These are phyloP conservation scores for Apiotrichum siamense DNA, from an alignment of 1,284 basidiomycete genomes.

Conservation along the genomic window DNA sequence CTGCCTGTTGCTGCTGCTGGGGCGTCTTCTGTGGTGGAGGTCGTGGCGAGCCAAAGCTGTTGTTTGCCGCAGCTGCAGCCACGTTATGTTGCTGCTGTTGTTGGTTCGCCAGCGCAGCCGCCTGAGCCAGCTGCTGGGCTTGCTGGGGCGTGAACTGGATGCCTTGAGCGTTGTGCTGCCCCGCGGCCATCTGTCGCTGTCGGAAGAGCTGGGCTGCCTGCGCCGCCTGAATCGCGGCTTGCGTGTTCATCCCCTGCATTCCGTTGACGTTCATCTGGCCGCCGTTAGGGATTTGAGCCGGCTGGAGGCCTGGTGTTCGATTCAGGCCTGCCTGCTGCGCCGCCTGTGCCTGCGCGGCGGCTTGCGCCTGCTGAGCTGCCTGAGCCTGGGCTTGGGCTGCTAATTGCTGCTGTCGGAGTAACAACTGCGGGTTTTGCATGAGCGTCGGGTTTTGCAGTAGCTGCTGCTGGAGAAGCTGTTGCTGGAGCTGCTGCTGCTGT, in stretches of 20 bases:
- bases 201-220: slow-evolving; percentile 10
- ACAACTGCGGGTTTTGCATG: slow-evolving; percentile 9
- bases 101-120: slow-evolving; percentile 2
- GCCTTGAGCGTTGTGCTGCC: slow-evolving; percentile 13
- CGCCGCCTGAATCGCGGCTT: slow-evolving; percentile 8
- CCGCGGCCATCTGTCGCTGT: slow-evolving; percentile 9
- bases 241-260: slow-evolving; percentile 6
- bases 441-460: slow-evolving; percentile 3
- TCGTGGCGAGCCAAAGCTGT: slow-evolving; percentile 29
- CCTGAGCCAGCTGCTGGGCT: slow-evolving; percentile 17
- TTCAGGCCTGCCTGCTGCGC: slow-evolving; percentile 4
- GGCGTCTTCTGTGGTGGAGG: slow-evolving; percentile 15
- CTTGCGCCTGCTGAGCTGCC: background rate
- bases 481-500: slow-evolving; percentile 18
- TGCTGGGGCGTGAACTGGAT: slow-evolving; percentile 18
- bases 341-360: background rate
- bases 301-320: background rate
- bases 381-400: slow-evolving; percentile 5
- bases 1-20: slow-evolving; percentile 14
- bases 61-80: slow-evolving; percentile 4
- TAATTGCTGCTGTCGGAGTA: slow-evolving; percentile 15
- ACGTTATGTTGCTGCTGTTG: background rate
- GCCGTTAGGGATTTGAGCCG: slow-evolving; percentile 9
- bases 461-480: slow-evolving; percentile 9
- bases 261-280: background rate